Percentiles rank a stretch among this genome's conserved stretches.
These are phyloP conservation scores for Allium fistulosum DNA, from an alignment of 106 monocot genomes.

Conservation along the genomic window DNA sequence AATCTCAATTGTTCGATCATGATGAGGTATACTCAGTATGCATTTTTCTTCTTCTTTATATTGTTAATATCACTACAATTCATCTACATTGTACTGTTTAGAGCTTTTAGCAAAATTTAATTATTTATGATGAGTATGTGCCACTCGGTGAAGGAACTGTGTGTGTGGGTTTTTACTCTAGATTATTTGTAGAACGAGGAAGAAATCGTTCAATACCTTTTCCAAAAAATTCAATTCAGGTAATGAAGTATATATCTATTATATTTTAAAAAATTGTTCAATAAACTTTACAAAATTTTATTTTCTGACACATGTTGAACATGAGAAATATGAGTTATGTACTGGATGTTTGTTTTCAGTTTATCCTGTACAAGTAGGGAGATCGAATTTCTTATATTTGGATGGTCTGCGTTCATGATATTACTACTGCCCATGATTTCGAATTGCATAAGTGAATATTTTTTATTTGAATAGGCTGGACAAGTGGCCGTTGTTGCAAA, in stretches of 20 bases:
- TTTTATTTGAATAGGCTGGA: slow-evolving; percentile 6
- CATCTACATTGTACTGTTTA: too few relatives aligned
- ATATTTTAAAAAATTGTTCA: background rate
- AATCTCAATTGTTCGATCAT: background rate
- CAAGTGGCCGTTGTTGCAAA: slow-evolving; percentile 5
- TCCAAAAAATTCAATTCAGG: background rate
- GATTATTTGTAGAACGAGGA: background rate
- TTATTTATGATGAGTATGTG: background rate
- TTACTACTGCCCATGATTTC: background rate
- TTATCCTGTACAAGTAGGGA: too few relatives aligned
- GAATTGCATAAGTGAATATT: background rate
- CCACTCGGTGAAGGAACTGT: too few relatives aligned
- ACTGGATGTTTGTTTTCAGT: background rate
- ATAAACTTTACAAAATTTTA: background rate
- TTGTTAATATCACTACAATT: too few relatives aligned
- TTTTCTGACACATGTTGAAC: background rate
- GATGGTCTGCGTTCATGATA: too few relatives aligned
- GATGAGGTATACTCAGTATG: too few relatives aligned
- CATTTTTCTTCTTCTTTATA: too few relatives aligned
- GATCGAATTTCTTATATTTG: too few relatives aligned
- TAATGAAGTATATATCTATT: too few relatives aligned
- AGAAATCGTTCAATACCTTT: background rate
- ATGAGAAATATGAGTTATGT: background rate
- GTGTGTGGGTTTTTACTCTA: background rate
- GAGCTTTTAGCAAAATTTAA: too few relatives aligned